These are phyloP conservation scores for Closterium sp. DNA, from an alignment of 139 green algal genomes.

Conservation along the genomic window DNA sequence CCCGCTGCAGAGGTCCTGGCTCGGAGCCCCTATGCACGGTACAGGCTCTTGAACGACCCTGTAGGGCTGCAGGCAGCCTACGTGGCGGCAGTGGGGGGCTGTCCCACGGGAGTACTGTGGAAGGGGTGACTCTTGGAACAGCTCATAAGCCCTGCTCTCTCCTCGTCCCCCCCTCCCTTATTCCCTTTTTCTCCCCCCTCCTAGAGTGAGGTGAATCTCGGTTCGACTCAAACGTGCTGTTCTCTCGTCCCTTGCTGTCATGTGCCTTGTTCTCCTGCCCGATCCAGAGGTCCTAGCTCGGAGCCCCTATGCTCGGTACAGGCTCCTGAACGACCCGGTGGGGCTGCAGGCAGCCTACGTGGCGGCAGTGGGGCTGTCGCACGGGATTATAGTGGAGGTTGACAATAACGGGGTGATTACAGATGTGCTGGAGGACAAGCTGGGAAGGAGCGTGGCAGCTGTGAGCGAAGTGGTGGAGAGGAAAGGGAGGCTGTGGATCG, in stretches of 20 bases:
- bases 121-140: too few relatives aligned
- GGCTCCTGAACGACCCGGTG: background rate
- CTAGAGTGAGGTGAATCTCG: too few relatives aligned
- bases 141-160: too few relatives aligned
- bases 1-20: background rate
- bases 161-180: too few relatives aligned
- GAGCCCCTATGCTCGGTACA: background rate
- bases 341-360: conserved; percentile 9
- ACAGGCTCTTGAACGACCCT: background rate
- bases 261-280: too few relatives aligned
- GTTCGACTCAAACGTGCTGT: too few relatives aligned
- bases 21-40: background rate
- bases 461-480: conserved; percentile 26
- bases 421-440: conserved; percentile 25
- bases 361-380: background rate
- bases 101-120: conserved; percentile 14
- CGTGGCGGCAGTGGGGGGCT: background rate
- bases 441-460: background rate
- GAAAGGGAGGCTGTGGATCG: conserved; percentile 16
- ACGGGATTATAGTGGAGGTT: conserved; percentile 21
- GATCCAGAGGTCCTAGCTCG: background rate
- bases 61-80: background rate
- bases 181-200: too few relatives aligned
- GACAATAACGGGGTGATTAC: conserved; percentile 23
- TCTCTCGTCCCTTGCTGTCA: too few relatives aligned